Conservation (phyloP, 2,329 filamentous ascomycete species). For the Aspergillus brasiliensis region DNA sequence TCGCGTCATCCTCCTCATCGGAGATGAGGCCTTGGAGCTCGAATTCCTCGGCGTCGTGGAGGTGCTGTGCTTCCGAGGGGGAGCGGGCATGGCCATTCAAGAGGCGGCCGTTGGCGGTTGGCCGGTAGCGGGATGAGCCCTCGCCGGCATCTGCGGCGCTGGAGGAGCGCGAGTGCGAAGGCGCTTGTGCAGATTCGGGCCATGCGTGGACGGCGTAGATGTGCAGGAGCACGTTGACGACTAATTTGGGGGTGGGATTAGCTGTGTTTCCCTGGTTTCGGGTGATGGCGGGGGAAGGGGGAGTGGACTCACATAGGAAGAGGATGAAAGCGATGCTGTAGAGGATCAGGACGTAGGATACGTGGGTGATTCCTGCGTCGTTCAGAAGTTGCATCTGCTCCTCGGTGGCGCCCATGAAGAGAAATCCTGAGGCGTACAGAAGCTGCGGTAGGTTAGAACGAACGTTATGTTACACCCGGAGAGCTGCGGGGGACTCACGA, state of each 20-base stretch:
- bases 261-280: not conserved
- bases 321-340: constrained; percentile 88
- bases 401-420: constrained; percentile 97
- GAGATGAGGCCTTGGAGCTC: constrained; percentile 89
- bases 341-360: constrained; percentile 88
- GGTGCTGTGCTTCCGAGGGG: constrained; percentile 49
- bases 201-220: constrained; percentile 72
- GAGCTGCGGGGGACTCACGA: constrained; percentile 56
- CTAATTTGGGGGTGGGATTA: constrained; percentile 36
- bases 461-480: constrained; percentile 5
- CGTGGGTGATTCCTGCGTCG: constrained; percentile 76
- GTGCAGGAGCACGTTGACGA: constrained; percentile 80
- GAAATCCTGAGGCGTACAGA: constrained; percentile 86
- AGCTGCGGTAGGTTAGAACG: constrained; percentile 58
- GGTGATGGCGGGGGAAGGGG: constrained; percentile 1
- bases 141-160: constrained; percentile 19
- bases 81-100: constrained; percentile 50
- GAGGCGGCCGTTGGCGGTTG: constrained; percentile 9
- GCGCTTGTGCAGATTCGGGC: constrained; percentile 38
- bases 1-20: constrained; percentile 72
- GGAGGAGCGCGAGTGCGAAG: constrained; percentile 10
- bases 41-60: constrained; percentile 86
- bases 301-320: constrained; percentile 69
- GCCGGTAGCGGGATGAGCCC: constrained; percentile 18
- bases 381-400: constrained; percentile 86